A percentile compares a stretch with the other conserved stretches of the same genome.
These are phyloP conservation scores for Angomonas deanei DNA, from an alignment of 208 protist species.

Conservation along the genomic window DNA sequence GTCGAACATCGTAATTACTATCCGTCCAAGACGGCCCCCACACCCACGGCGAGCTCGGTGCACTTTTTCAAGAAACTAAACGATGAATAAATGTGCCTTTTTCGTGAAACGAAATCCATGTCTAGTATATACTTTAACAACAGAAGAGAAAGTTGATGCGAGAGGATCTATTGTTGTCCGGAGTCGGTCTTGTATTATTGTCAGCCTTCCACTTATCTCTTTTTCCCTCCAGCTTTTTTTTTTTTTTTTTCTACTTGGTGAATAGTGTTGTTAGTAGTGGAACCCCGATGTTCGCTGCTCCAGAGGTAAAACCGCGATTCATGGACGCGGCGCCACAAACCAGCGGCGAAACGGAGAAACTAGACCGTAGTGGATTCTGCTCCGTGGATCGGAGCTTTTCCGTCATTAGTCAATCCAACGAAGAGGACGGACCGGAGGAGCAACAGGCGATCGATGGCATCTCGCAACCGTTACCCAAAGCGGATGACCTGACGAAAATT, in stretches of 20 bases:
- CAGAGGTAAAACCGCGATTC: too few species aligned
- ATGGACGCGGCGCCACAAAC: too few species aligned
- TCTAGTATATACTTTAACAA: too few species aligned
- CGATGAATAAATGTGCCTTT: too few species aligned
- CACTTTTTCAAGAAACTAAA: slow-evolving; percentile 10
- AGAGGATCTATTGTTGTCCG: too few species aligned
- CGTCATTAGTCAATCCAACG: not conserved
- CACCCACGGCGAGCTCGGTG: not conserved
- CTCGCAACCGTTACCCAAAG: not conserved
- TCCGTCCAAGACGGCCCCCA: slow-evolving; percentile 1
- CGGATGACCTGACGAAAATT: not conserved
- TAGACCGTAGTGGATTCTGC: not conserved
- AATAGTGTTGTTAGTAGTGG: too few species aligned
- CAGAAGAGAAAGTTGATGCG: too few species aligned
- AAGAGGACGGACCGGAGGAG: not conserved
- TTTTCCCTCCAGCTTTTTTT: not conserved
- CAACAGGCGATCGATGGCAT: not conserved
- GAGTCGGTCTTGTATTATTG: not conserved
- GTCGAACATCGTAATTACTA: slow-evolving; percentile 33
- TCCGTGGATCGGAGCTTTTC: not conserved
- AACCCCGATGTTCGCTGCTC: too few species aligned
- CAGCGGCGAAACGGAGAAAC: not conserved
- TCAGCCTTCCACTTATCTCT: slow-evolving; percentile 6
- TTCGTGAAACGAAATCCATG: too few species aligned
- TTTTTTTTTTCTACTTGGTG: too few species aligned